phyloP scores from a whole-genome alignment of 2,329 filamentous ascomycete genomes.

The Stylonectria norvegica region DNA sequence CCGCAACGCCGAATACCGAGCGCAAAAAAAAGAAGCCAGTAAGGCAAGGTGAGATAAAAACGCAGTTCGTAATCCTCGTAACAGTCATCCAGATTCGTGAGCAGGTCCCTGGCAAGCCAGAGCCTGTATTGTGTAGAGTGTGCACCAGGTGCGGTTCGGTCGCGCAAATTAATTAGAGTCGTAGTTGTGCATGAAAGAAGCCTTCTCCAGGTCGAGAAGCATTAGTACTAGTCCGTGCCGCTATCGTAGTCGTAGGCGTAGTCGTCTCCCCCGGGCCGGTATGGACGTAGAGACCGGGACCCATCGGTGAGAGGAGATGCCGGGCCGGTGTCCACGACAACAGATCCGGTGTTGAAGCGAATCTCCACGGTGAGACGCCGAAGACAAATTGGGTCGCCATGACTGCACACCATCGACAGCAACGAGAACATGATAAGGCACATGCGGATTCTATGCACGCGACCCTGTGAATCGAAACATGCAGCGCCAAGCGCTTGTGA shows the following conservation, averaged over 20 bases:
- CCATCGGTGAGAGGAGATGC: background rate
- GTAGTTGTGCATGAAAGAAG: background rate
- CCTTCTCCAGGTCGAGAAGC: background rate
- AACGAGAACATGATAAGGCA: conserved; percentile 9
- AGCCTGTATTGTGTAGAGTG: background rate
- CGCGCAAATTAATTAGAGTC: background rate
- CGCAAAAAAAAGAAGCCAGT: conserved; percentile 20
- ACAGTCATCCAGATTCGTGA: conserved; percentile 29
- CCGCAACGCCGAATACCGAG: conserved; percentile 28
- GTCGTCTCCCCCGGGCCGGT: conserved; percentile 17
- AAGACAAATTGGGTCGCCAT: background rate
- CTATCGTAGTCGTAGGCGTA: conserved; percentile 3
- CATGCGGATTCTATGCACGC: conserved; percentile 9
- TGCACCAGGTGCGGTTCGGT: no score
- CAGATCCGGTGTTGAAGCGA: background rate
- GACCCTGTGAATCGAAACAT: background rate
- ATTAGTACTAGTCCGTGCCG: background rate
- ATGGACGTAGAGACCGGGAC: background rate
- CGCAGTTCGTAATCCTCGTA: conserved; percentile 27
- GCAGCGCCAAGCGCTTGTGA: background rate
- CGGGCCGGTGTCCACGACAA: background rate
- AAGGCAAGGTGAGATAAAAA: conserved; percentile 17
- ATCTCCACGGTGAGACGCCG: background rate
- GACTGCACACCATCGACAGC: background rate
- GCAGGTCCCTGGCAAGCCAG: background rate